Evolutionary conservation across 805 yeast species (phyloP), one percentile per base, ranked within the genome.

Genomic region (Lipomyces yamadae): DNA sequence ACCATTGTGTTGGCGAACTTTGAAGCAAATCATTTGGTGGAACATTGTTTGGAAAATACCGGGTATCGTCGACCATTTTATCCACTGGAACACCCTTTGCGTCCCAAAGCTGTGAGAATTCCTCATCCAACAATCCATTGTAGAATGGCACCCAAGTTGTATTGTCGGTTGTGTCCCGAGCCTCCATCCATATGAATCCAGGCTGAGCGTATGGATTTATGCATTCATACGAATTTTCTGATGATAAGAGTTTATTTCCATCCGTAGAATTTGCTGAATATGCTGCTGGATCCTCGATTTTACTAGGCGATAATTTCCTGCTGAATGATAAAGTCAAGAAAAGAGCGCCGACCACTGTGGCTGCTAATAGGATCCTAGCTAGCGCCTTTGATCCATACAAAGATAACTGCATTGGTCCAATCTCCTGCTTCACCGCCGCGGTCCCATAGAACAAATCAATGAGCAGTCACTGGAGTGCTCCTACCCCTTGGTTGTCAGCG

Each of bases 1-100:
- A n/a, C 64, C 64, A 61, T 32, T 61, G 56, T 18, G 32, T 37
- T n/a, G 64, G 64, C 24, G 64, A 55, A 32, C 32, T 42, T 53
- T 29, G 15, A 37, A 29, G 30, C 24, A 61, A n/a, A 42, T 54
- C 60, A 15, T 55, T 18, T 11, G 33, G 54, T 29, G 56, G 56
- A 13, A 54, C 39, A 10, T 35, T 24, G 34, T 33, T 48, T 6
- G 50, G 57, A n/a, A 58, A 39, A 13, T 29, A 29, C 18, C 45
- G n/a, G 2, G 34, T 18, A n/a, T 35, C 39, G 24, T 56, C 37
- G 24, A 34, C 24, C 13, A 18, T 33, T 30, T n/a, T 15, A 56
- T 56, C 60, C 45, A 18, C 29, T 33, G 60, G 34, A 10, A 42
- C 8, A 30, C 29, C 60, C 2, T 11, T 52, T 4, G 53, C 18